Evolutionary conservation across 352 stramenopile species (phyloP).

Genomic region (Ochromonadaceae sp.): DNA sequence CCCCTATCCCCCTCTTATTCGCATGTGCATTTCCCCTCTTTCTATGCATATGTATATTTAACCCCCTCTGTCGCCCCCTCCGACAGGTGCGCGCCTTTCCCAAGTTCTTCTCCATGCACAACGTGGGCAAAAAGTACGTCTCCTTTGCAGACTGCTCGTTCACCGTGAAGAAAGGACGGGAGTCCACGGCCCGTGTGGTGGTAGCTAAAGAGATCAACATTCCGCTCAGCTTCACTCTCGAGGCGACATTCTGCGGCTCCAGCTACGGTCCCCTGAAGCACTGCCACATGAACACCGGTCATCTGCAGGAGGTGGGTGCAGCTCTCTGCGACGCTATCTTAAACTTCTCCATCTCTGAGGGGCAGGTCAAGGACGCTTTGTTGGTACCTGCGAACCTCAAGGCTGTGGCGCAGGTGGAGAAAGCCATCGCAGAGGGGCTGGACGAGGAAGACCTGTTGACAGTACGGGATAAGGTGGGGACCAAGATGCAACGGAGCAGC

Average conservation of each 20-base stretch:
- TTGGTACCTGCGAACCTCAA: not conserved
- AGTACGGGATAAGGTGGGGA: no score
- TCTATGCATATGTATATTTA: no score
- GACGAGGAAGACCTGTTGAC: no score
- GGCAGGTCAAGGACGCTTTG: not conserved
- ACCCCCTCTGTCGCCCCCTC: no score
- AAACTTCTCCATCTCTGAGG: constrained; percentile 25
- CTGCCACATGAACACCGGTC: constrained; percentile 26
- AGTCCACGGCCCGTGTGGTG: constrained; percentile 67
- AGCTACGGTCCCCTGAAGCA: constrained; percentile 42
- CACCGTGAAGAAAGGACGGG: constrained; percentile 64
- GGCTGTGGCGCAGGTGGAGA: not conserved
- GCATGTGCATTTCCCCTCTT: no score
- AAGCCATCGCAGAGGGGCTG: not conserved
- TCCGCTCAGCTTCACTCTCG: constrained; percentile 63
- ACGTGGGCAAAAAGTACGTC: constrained; percentile 38
- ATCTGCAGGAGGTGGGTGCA: constrained; percentile 28
- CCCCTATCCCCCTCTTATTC: no score
- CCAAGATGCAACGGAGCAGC: no score
- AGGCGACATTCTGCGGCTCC: constrained; percentile 66
- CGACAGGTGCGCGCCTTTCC: constrained; percentile 38
- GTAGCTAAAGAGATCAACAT: constrained; percentile 63
- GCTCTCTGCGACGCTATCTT: constrained; percentile 35
- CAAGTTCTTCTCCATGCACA: constrained; percentile 44
- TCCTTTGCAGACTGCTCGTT: constrained; percentile 65